Base-by-base conservation (phyloP, 805 yeast species). In the Candida xyloterini region DNA sequence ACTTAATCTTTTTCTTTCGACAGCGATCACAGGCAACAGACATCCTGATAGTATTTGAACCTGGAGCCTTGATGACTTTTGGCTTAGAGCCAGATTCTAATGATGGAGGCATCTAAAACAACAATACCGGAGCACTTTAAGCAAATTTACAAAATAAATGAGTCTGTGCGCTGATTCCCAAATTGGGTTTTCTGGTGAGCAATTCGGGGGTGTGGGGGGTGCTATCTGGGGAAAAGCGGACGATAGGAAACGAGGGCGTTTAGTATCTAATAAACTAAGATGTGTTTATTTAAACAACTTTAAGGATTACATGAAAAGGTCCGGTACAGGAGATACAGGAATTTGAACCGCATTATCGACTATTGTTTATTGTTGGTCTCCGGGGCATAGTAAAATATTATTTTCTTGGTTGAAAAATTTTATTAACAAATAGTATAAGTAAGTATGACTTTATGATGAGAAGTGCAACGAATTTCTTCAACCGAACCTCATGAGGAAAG, bases 11-110 rank as follows among this genome's bases (percentile, higher is more conserved):
- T 55, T 84, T 85, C 34, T 85, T 77, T 35, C 96, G 67, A 56
- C 96, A 89, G 35, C 97, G 65, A 57, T 88, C 96, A 61, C 96
- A 88, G 0, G 95, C 95, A 57, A 88, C 96, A 0, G 95, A 90
- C 2, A 85, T 84, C 41, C 96, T 65, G 42, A 78, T 81, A 0
- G 74, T 68, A 20, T 74, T 69, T 10, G 79, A 66, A 2, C 91
- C 90, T 2, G 86, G 86, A 2, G 86, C 74, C 47, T 75, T 74
- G 42, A 85, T 86, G 28, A 76, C 74, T 50, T 77, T 79, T 0
- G 62, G 51, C 37, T 58, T 57, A 33, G 40, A 7, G 26, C 21
- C 38, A 10, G 43, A 33, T 11, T 24, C n/a, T 10, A 30, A 10
- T 5, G 38, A 20, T 10, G 31, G 34, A 13, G 29, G 38, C 38